Base-by-base conservation (phyloP, 495 filamentous ascomycete genomes). In the Tuber calosporum region DNA sequence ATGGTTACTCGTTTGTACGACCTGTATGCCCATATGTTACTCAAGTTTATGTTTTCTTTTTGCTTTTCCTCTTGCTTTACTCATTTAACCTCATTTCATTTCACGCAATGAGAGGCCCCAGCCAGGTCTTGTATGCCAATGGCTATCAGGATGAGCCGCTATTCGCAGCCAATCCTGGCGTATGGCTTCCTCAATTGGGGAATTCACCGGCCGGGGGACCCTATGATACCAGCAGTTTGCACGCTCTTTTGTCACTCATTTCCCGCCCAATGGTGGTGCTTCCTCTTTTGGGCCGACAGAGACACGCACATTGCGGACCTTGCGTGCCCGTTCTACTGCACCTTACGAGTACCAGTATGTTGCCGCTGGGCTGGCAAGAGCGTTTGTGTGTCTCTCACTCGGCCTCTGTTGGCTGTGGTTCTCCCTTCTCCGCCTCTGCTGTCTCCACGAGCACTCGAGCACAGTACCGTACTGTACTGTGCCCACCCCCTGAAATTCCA, bases 401-500 rank as follows among this genome's bases (percentile, higher is more conserved):
- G 53, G 53, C 26, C 13, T 62, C 53, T 62, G 53, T 62, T 62
- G 53, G 53, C 53, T 62, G 26, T 34, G 26, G 26, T 34, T 62
- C 13, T 62, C 48, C 53, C 53, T 62, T 62, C 53, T 62, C 53
- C 26, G 53, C 53, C 53, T 62, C 26, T 34, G 19, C 45, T 22
- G 3, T 9, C 9, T 1, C 39, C n/a, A n/a, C n/a, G n/a, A n/a
- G n/a, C n/a, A n/a, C n/a, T n/a, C n/a, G n/a, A n/a, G n/a, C n/a
- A n/a, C n/a, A n/a, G n/a, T n/a, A n/a, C n/a, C n/a, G n/a, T n/a
- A n/a, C n/a, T n/a, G n/a, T n/a, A n/a, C 19, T 58, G 34, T 62
- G 34, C n/a, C 43, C 70, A 39, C 67, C 67, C 53, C 67, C 67
- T 77, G 74, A 77, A 78, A 75, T 78, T 78, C 75, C 73, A 77